Evolutionary conservation across 306 rosid species (phyloP), one percentile per base, ranked within the genome.

Genomic region (Quercus parvula): DNA sequence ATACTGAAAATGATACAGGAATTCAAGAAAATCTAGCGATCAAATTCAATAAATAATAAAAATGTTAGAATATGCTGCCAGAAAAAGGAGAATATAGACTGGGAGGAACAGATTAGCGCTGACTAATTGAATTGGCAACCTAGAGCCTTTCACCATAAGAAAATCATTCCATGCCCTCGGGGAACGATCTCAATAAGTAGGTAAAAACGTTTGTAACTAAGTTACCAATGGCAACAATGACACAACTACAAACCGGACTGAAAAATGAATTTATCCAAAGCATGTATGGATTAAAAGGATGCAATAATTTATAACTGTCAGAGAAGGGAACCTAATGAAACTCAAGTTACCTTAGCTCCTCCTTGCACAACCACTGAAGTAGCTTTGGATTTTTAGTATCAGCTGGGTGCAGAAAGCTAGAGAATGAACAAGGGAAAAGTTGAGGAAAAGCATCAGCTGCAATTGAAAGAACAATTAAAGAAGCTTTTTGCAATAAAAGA

Each of bases 401-500:
- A 72, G 99, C 94, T 14, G 99, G 98, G 73, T 95, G 99, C 64
- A 87, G 89, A 86, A 95, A 95, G 88, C 99, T 95, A 84, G 59
- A 80, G 74, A 51, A 81, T 22, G 22, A 70, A 5, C 4, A 78
- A 41, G 56, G 38, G 31, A 28, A 68, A 61, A 73, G 30, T 46
- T 4, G 68, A 28, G 33, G 73, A 62, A 54, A 74, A 25, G 55
- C 58, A 71, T 77, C 25, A 78, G 67, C 74, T 69, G 62, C 33
- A 73, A 52, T 54, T 54, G 56, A 35, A 80, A 71, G 78, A 56
- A 73, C 12, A 20, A 41, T 41, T n/a, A 38, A 58, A 73, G 56
- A 63, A 51, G 33, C 71, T 19, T 41, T 27, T 56, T 12, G 17
- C 58, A 70, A 14, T 4, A 62, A 61, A 82, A 75, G 75, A 67